phyloP scores from a whole-genome alignment of 108 stramenopile genomes.

The Schizochytrium sp. region DNA sequence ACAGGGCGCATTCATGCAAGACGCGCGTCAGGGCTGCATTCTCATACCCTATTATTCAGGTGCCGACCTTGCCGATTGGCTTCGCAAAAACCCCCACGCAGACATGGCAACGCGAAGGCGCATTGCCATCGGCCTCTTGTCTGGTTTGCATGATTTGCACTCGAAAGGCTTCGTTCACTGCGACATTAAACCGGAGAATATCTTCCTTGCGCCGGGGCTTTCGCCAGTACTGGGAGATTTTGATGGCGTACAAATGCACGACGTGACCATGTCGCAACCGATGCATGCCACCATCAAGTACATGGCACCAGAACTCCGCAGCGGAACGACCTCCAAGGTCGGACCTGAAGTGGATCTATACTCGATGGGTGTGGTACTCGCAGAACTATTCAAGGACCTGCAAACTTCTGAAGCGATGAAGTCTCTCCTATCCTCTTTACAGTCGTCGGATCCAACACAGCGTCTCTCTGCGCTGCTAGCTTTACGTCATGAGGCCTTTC shows the following conservation, averaged over 20 bases:
- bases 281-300: background rate
- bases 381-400: background rate
- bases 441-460: background rate
- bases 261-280: background rate
- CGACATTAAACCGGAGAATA: slow-evolving; percentile 28
- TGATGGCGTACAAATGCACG: background rate
- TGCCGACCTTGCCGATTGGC: background rate
- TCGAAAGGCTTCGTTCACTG: slow-evolving; percentile 2
- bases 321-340: background rate
- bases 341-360: background rate
- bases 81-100: background rate
- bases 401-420: background rate
- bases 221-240: background rate
- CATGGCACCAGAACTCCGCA: background rate
- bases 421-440: too few species aligned
- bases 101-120: background rate
- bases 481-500: background rate
- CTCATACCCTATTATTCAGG: background rate
- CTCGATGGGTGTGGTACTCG: background rate
- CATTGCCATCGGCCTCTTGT: slow-evolving; percentile 47
- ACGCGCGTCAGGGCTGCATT: background rate
- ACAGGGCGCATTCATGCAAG: background rate
- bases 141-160: slow-evolving; percentile 43
- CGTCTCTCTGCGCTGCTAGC: background rate
- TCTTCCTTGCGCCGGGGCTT: background rate